phyloP scores from a whole-genome alignment of 2,329 filamentous ascomycete species.

The Colletotrichum coccodes region DNA sequence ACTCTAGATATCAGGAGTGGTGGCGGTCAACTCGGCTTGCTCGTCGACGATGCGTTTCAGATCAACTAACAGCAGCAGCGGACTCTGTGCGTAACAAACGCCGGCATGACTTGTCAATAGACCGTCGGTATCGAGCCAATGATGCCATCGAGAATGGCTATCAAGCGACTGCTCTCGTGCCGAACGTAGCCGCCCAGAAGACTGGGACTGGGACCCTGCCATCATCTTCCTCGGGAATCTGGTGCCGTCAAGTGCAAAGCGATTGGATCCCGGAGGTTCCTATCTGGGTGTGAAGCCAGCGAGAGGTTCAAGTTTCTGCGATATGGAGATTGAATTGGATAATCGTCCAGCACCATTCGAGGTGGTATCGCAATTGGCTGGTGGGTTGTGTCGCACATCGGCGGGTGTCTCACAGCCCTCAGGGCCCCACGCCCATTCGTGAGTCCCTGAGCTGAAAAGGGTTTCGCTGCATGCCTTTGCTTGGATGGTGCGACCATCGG shows the following conservation, averaged over 20 bases:
- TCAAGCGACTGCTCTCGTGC: neutral
- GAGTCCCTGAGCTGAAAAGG: neutral
- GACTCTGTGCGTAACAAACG: neutral
- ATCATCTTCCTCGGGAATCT: neutral
- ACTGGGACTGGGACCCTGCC: neutral
- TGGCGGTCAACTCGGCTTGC: neutral
- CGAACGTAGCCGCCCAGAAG: neutral
- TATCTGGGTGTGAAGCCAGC: neutral
- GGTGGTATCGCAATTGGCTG: neutral
- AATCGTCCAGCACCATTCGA: neutral
- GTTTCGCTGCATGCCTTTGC: neutral
- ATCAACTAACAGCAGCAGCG: neutral
- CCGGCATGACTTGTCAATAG: neutral
- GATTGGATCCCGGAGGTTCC: neutral
- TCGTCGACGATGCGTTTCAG: neutral
- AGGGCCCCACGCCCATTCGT: neutral
- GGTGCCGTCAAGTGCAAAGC: neutral
- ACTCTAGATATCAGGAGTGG: neutral
- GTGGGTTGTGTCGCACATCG: neutral
- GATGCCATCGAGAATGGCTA: neutral
- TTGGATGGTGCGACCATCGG: neutral
- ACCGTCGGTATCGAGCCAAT: neutral
- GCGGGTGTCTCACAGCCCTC: neutral
- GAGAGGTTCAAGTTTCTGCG: neutral
- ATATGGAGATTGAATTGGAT: neutral